Base-by-base conservation (phyloP, 345 rosid species). In the Bretschneidera sinensis region DNA sequence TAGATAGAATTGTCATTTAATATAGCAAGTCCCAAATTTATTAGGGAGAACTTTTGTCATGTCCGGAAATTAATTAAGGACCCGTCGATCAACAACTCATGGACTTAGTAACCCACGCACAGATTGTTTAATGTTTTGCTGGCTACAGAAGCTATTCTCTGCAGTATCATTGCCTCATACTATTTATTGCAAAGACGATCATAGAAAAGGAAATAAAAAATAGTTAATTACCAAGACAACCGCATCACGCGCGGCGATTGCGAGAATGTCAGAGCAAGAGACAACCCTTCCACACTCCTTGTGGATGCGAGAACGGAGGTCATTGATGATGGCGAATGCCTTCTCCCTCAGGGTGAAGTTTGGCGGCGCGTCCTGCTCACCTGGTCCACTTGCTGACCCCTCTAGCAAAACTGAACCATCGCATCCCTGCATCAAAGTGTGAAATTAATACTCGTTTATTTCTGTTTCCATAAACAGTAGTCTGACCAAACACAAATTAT, bases 331-430 rank as follows among this genome's bases (percentile, higher is more conserved):
- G 34, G 67, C 64, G 56, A 79, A 79, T 25, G 83, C 79, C 57
- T 57, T 45, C 24, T 68, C 59, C 17, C 83, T 64, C 4, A 81
- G 65, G 31, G 70, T 78, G 48, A 76, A 69, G 55, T 81, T 81
- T 1, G 98, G 97, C 6, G 69, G 70, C 9, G 97, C 78, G 0
- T 80, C 77, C 63, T 92, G 85, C 79, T 92, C 97, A 21, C 95
- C 67, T 17, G 98, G 96, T 48, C 92, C 95, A 69, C 83, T 79
- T 0, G 91, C 79, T 18, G 98, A 85, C 52, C 97, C 95, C 24
- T 71, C 87, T 21, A 92, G 83, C 74, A 92, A 49, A 62, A 89
- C 97, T 0, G 98, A 92, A 1, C 63, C 97, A 69, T 89, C 98
- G 52, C 97, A 89, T 18, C 96, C 98, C 98, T 92, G 73, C 62